Conservation (phyloP, 129 eudicot genomes). For the Saussurea involucrata region DNA sequence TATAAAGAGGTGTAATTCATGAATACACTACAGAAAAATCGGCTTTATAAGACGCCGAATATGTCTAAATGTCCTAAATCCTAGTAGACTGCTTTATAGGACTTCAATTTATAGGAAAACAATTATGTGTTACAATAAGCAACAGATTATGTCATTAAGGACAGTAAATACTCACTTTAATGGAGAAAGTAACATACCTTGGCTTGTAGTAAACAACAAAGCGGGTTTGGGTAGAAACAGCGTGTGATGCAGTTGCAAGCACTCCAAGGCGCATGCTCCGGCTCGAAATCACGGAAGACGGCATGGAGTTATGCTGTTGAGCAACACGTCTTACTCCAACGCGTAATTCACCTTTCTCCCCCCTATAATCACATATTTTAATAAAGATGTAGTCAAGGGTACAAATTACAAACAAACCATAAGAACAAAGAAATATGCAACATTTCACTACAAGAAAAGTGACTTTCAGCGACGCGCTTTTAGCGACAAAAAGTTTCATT, state of each 20-base stretch:
- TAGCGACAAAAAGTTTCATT: too few relatives aligned
- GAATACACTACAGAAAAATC: background rate
- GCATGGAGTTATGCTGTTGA: conserved; percentile 68
- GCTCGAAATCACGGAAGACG: conserved; percentile 85
- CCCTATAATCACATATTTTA: conserved; percentile 35
- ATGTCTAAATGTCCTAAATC: background rate
- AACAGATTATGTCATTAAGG: background rate
- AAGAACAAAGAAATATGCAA: background rate
- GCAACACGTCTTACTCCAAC: conserved; percentile 79
- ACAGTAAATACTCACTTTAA: background rate
- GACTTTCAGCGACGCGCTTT: too few relatives aligned
- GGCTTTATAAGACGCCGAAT: background rate
- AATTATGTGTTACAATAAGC: background rate
- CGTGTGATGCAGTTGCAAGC: conserved; percentile 94
- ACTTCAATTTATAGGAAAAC: background rate
- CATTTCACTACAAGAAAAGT: too few relatives aligned
- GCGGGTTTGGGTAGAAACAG: conserved; percentile 54
- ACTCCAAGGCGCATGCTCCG: conserved; percentile 93
- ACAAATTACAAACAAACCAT: background rate
- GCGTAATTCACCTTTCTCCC: conserved; percentile 68
- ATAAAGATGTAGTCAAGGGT: background rate
- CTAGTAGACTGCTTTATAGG: background rate
- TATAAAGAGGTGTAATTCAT: background rate
- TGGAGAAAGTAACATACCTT: conserved; percentile 37
- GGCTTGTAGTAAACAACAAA: conserved; percentile 89